Base-by-base conservation (phyloP, 495 filamentous ascomycete genomes). In the Penicillium coprophilum region DNA sequence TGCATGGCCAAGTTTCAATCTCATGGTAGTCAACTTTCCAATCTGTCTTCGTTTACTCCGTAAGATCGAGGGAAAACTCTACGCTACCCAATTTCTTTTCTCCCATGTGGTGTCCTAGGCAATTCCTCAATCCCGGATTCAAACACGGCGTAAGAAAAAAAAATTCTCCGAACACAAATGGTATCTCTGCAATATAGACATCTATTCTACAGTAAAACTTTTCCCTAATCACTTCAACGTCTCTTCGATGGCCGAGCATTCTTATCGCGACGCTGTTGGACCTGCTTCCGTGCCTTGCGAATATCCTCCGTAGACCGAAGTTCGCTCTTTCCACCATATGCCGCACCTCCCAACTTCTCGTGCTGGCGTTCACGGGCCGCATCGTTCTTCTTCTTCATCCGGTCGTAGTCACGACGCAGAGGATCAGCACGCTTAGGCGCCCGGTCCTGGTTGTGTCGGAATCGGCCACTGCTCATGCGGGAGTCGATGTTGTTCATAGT, bases 341-440 rank as follows among this genome's bases (percentile, higher is more conserved):
- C 79, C 17, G 65, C 68, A 10, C 67, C 70, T 7, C 71, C 71
- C 50, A 57, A 55, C 57, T 71, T 67, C 4, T 56, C 50, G 27
- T 63, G 31, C 40, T 62, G 60, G 17, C 90, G 80, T 74, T 96
- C 88, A 74, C 87, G 88, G 28, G 95, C 92, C 62, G 91, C 91
- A 9, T 82, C 85, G 28, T 90, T 87, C 71, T 87, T 85, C 86
- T 92, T 92, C 85, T 94, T 96, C 80, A 86, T 85, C 71, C 84
- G 84, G 62, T 96, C 81, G 67, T 87, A 98, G 70, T 98, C 92
- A 68, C 90, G 88, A 41, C 94, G 78, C 63, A 82, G 90, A 71
- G 88, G 92, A 77, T 98, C 94, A 8, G 94, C 90, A 55, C 87
- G 85, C 78, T 97, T 97, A 55, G 95, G 92, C 55, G 92, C 91